Evolutionary conservation across 2,329 filamentous ascomycete species (phyloP).

Genomic region (Paecilomyces formosus): DNA sequence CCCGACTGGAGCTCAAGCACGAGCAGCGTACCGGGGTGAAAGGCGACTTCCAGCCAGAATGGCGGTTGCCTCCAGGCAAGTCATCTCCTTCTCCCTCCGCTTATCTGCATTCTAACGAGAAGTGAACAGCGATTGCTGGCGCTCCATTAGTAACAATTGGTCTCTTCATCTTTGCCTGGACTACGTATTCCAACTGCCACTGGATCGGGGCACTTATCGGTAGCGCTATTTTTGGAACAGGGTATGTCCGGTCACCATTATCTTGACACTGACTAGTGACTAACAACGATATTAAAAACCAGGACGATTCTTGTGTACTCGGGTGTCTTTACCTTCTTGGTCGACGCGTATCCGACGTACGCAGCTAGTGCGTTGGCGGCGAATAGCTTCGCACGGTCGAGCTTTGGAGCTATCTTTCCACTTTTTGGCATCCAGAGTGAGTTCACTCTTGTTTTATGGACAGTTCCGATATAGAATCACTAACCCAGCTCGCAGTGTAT

Average conservation of each 20-base stretch:
- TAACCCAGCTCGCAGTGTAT: conserved; percentile 30
- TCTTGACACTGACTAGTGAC: background rate
- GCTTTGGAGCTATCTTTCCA: conserved; percentile 72
- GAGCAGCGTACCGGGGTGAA: conserved; percentile 23
- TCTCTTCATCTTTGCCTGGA: conserved; percentile 86
- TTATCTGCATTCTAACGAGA: background rate
- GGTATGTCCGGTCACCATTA: conserved; percentile 43
- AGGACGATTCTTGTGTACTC: conserved; percentile 72
- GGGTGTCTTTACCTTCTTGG: conserved; percentile 82
- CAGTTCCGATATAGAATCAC: background rate
- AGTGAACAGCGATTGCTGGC: conserved; percentile 53
- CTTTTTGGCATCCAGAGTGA: conserved; percentile 59
- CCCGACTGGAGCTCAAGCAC: conserved; percentile 32
- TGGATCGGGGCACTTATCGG: conserved; percentile 73
- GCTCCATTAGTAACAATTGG: conserved; percentile 70
- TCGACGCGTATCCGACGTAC: conserved; percentile 49
- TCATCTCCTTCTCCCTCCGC: conserved; percentile 19
- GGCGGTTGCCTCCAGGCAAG: conserved; percentile 63
- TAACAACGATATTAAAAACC: conserved; percentile 24
- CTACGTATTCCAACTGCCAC: conserved; percentile 63
- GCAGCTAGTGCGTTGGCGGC: conserved; percentile 63
- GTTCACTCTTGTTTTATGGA: conserved; percentile 8
- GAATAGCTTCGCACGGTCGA: conserved; percentile 70
- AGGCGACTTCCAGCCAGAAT: conserved; percentile 70
- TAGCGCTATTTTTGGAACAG: conserved; percentile 61